phyloP scores from a whole-genome alignment of 202 grass and related monocot species.

The Tripidium arundinaceum region DNA sequence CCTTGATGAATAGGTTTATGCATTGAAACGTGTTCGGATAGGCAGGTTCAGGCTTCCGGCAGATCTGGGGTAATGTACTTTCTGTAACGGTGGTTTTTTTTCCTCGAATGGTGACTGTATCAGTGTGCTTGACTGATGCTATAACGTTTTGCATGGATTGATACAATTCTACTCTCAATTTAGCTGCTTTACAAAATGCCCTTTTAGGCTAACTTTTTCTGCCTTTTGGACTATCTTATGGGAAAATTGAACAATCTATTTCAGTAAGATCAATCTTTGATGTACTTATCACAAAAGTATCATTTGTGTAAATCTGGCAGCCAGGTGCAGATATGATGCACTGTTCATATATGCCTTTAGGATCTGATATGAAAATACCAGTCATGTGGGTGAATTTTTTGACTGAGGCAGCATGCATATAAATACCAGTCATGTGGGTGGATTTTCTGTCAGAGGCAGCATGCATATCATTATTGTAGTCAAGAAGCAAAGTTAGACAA shows the following conservation, averaged over 20 bases:
- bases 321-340: neutral
- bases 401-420: neutral
- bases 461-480: neutral
- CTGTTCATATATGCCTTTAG: neutral
- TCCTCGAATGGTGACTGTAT: neutral
- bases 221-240: neutral
- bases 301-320: neutral
- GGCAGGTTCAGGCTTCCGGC: slow-evolving; percentile 80
- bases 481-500: neutral
- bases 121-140: neutral
- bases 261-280: neutral
- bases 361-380: neutral
- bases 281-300: neutral
- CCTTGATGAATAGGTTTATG: slow-evolving; percentile 56
- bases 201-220: slow-evolving; percentile 1
- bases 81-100: slow-evolving; percentile 9
- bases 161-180: neutral
- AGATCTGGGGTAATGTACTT: slow-evolving; percentile 69
- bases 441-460: too few relatives aligned
- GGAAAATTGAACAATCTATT: slow-evolving; percentile 10
- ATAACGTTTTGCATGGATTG: neutral
- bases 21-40: slow-evolving; percentile 80
- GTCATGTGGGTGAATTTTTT: neutral
- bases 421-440: too few relatives aligned
- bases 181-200: neutral